Conservation (phyloP, 2,329 filamentous ascomycete species). For the Alternaria sp. region DNA sequence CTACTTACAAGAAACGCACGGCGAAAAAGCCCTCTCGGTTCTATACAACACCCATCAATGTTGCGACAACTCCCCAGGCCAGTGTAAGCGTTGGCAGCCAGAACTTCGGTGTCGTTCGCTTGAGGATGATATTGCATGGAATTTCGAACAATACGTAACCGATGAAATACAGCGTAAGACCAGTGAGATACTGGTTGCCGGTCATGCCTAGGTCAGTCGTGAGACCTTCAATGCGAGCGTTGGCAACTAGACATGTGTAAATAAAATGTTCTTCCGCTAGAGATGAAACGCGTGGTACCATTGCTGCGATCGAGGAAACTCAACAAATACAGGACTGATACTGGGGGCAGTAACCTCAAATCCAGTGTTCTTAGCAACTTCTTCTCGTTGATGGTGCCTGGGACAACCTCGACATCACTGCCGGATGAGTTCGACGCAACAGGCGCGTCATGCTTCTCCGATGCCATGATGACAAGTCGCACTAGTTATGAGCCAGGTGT, state of each 20-base stretch:
- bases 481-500: background rate
- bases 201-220: constrained; percentile 46
- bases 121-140: constrained; percentile 67
- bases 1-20: constrained; percentile 57
- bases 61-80: constrained; percentile 60
- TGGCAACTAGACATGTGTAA: constrained; percentile 46
- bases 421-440: constrained; percentile 34
- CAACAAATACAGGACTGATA: constrained; percentile 54
- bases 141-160: constrained; percentile 62
- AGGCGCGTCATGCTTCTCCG: constrained; percentile 31
- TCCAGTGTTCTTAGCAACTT: constrained; percentile 66
- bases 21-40: constrained; percentile 58
- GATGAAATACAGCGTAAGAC: constrained; percentile 71
- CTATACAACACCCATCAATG: constrained; percentile 60
- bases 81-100: constrained; percentile 60
- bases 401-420: constrained; percentile 39
- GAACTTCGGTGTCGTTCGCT: constrained; percentile 64
- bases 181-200: constrained; percentile 67
- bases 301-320: constrained; percentile 52
- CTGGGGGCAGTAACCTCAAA: constrained; percentile 53
- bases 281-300: constrained; percentile 25
- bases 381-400: constrained; percentile 61
- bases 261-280: background rate
- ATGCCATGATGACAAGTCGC: constrained; percentile 28
- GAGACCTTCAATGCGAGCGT: constrained; percentile 56